phyloP scores from a whole-genome alignment of 106 monocot species.

The Phalaenopsis aphrodite region DNA sequence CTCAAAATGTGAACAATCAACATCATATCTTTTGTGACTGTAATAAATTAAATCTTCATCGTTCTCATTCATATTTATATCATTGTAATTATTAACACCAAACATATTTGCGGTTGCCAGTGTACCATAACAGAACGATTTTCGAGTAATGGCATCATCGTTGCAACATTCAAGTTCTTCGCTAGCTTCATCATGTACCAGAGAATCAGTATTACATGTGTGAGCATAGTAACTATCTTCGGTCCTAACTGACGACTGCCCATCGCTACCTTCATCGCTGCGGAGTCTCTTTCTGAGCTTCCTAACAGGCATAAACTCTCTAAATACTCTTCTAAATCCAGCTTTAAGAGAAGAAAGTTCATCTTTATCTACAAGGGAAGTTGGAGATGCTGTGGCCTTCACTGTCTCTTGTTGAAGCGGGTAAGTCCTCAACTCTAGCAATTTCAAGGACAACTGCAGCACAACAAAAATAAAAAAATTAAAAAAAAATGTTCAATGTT shows the following conservation, averaged over 20 bases:
- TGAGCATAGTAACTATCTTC: background rate
- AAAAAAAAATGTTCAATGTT: background rate
- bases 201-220: background rate
- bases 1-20: constrained; percentile 9
- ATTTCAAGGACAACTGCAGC: constrained; percentile 4
- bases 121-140: constrained; percentile 84
- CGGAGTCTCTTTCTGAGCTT: constrained; percentile 23
- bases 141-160: constrained; percentile 37
- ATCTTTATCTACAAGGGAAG: constrained; percentile 22
- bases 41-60: constrained; percentile 44
- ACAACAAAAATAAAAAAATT: background rate
- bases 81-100: background rate
- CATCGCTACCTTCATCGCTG: constrained; percentile 41
- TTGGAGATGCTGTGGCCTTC: background rate
- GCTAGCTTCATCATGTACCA: constrained; percentile 26
- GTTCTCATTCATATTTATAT: constrained; percentile 1
- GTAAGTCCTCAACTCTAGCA: constrained; percentile 3
- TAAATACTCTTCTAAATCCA: constrained; percentile 45
- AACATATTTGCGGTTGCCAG: constrained; percentile 46
- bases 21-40: constrained; percentile 38
- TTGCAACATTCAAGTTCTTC: constrained; percentile 38
- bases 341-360: constrained; percentile 52
- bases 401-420: background rate
- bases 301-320: constrained; percentile 28
- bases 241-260: background rate